Evolutionary conservation across 1,284 basidiomycete genomes (phyloP), one percentile per base, ranked within the genome.

Genomic region (Apiotrichum domesticum): DNA sequence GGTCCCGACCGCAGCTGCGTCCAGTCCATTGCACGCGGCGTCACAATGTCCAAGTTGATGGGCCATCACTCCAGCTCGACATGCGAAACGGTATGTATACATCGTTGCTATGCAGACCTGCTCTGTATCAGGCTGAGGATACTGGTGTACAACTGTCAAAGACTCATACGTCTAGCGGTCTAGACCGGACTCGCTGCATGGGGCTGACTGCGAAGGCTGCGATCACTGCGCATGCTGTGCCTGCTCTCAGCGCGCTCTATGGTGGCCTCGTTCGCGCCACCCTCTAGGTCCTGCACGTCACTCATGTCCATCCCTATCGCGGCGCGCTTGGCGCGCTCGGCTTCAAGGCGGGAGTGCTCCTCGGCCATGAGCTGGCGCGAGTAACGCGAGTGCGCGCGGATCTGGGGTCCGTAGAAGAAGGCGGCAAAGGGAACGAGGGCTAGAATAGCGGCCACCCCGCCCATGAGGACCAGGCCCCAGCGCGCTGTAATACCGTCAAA

Each of bases 371-470:
- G 56, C 46, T 63, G 55, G 42, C 67, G 66, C 29, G 64, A 65
- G 59, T 71, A 75, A 47, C 59, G 63, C 10, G 66, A 69, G 34
- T 61, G 58, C 10, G 63, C 59, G n/a, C 74, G 57, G 42, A 77
- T 73, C 57, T 59, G 46, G 1, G 73, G 71, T 1, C 71, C 74
- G 44, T 67, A 67, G 33, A 61, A 64, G 58, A 67, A 72, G 5
- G 70, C 71, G 4, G 71, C 56, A 47, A 74, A 74, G 3, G 74
- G 74, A 11, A 75, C 66, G 2, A 65, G 51, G 0, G 70, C 64
- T 2, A 75, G 63, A 3, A 61, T 8, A 1, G 51, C 33, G 34
- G 59, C 59, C 29, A 58, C 40, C 11, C 47, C 51, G 41, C 59
- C 59, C 59, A 61, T 61, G 39, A 61, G 41, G n/a, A 61, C 54